phyloP scores from a whole-genome alignment of 805 yeast genomes.

The Candida namnaoensis region DNA sequence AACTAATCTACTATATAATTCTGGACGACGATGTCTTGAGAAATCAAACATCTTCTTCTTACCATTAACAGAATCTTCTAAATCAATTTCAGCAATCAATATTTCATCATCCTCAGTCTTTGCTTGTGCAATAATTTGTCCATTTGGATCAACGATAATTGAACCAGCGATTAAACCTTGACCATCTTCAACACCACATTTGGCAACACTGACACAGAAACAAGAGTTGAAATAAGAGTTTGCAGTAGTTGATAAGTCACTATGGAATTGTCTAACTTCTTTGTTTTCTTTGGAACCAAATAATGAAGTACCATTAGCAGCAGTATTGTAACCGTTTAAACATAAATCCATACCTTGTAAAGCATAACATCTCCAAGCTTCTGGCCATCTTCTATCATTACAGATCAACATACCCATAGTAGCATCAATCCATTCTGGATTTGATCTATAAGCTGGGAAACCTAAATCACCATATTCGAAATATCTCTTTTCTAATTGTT shows the following conservation, averaged over 20 bases:
- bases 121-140: constrained; percentile 23
- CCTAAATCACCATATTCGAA: constrained; percentile 29
- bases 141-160: constrained; percentile 27
- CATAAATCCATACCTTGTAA: constrained; percentile 31
- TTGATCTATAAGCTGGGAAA: constrained; percentile 23
- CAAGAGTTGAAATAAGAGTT: constrained; percentile 26
- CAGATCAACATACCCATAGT: constrained; percentile 29
- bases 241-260: constrained; percentile 23
- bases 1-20: constrained; percentile 18
- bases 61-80: constrained; percentile 25
- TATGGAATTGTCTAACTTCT: constrained; percentile 22
- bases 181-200: constrained; percentile 27
- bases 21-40: constrained; percentile 28
- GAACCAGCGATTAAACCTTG: constrained; percentile 28
- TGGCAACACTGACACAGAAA: constrained; percentile 25
- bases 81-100: constrained; percentile 23
- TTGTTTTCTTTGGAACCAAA: constrained; percentile 24
- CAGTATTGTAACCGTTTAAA: constrained; percentile 27
- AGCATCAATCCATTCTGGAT: constrained; percentile 27
- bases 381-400: constrained; percentile 34
- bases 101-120: constrained; percentile 26
- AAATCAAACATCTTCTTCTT: constrained; percentile 28
- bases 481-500: constrained; percentile 30
- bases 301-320: constrained; percentile 24
- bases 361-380: constrained; percentile 30